Conservation (phyloP, 495 filamentous ascomycete genomes). For the Xylaria palmicola region DNA sequence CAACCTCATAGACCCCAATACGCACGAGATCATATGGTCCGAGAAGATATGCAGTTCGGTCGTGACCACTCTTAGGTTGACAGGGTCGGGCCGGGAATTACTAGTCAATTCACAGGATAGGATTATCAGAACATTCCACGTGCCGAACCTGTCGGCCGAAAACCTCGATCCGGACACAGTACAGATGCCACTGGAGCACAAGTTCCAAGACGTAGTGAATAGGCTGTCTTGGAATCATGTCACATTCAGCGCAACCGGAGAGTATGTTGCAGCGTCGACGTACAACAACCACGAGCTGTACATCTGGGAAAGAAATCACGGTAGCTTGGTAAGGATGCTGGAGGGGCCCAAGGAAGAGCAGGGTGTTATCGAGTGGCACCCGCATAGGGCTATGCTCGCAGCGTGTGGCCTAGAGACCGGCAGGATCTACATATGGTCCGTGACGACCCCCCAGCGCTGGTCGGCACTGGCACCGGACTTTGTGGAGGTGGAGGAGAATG, state of each 20-base stretch:
- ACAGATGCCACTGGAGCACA: conserved; percentile 89
- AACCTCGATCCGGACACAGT: conserved; percentile 68
- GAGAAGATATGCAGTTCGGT: conserved; percentile 82
- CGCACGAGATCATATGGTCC: conserved; percentile 77
- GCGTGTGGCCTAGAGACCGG: conserved; percentile 89
- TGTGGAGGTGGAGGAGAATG: conserved; percentile 95
- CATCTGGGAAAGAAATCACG: conserved; percentile 93
- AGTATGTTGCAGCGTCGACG: conserved; percentile 89
- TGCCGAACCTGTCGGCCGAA: conserved; percentile 50
- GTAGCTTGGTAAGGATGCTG: conserved; percentile 92
- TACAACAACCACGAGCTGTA: conserved; percentile 98
- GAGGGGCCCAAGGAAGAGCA: conserved; percentile 95
- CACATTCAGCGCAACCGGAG: conserved; percentile 86
- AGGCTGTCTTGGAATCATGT: conserved; percentile 93
- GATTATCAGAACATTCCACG: conserved; percentile 82
- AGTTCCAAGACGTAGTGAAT: conserved; percentile 97
- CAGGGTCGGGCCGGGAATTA: conserved; percentile 77
- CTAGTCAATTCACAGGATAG: conserved; percentile 89
- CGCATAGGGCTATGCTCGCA: conserved; percentile 79
- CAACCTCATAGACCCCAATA: conserved; percentile 84
- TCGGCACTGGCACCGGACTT: conserved; percentile 96
- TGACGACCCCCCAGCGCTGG: conserved; percentile 90
- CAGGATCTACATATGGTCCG: conserved; percentile 88
- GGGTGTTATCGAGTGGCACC: conserved; percentile 96
- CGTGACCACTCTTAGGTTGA: conserved; percentile 82